Base-by-base conservation (phyloP, 2,329 filamentous ascomycete genomes). In the Pyricularia pennisetigena region DNA sequence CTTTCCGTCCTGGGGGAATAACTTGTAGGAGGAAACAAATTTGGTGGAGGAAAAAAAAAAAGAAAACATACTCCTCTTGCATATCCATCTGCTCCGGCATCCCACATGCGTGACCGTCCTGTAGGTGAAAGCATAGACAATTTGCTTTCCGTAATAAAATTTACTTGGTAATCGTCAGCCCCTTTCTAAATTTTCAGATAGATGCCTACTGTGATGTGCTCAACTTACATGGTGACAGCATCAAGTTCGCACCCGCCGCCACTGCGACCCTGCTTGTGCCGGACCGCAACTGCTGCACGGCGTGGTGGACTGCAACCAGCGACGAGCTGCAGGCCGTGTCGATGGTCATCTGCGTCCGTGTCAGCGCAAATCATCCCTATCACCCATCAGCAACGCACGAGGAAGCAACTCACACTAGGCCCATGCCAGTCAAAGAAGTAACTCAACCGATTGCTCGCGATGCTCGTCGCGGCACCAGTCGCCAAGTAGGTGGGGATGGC, bases 31-130 rank as follows among this genome's bases (percentile, higher is more conserved):
- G 35, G 35, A 41, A 16, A 41, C 12, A 20, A 2, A 5, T 10
- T 41, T 2, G 16, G 2, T 10, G 10, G 12, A 41, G 23, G 35
- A n/a, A 49, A 6, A 23, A 61, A n/a, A n/a, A n/a, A n/a, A n/a
- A n/a, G n/a, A n/a, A n/a, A n/a, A n/a, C 57, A 49, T 49, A 49
- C 41, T 4, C 41, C 41, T 49, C 69, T 67, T 86, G 69, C 86
- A 71, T 88, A 90, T 0, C 88, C 88, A 59, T 86, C 79, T 0
- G 83, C 86, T 3, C 72, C 72, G 2, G 74, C 73, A 69, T 87
- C 85, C 76, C 82, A 86, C 74, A 81, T 81, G 57, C 78, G 78
- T 59, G 78, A 83, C 67, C 77, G 78, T 1, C 81, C 80, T 0
- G 78, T 76, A 1, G 79, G 79, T 65, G 79, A 81, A 0, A 83